phyloP scores from a whole-genome alignment of 305 asterid species.

The Solanum hybrid region DNA sequence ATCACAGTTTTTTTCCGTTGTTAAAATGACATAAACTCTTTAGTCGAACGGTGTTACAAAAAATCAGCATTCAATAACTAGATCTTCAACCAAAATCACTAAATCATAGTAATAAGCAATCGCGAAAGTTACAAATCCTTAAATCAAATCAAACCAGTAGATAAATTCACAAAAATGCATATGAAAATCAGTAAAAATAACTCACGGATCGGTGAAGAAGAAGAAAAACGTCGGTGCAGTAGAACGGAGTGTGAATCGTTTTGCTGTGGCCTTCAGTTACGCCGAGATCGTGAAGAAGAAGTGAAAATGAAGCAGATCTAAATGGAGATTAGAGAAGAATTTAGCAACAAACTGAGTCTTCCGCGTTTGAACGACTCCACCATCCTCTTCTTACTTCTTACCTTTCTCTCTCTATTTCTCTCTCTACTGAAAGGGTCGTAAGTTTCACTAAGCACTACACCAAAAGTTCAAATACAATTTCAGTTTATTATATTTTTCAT shows the following conservation, averaged over 20 bases:
- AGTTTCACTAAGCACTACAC: not conserved
- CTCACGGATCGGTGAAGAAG: not conserved
- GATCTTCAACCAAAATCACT: not conserved
- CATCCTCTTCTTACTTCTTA: not conserved
- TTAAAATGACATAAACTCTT: not conserved
- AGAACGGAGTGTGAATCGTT: not conserved
- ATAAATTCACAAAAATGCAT: not conserved
- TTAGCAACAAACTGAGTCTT: not conserved
- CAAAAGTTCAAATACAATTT: not conserved
- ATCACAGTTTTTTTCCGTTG: not conserved
- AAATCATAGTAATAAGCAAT: not conserved
- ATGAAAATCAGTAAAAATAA: not conserved
- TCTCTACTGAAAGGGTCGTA: not conserved
- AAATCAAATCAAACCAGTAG: not conserved
- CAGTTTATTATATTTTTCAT: not conserved
- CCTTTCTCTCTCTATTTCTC: not conserved
- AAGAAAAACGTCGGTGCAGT: not conserved
- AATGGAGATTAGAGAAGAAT: not conserved
- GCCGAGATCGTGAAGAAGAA: not conserved
- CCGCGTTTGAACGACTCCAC: slow-evolving; percentile 1
- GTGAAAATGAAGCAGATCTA: not conserved
- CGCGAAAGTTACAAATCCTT: not conserved
- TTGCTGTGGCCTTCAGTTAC: not conserved
- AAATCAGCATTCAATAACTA: not conserved
- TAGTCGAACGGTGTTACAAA: not conserved